Evolutionary conservation across 257 asterid species (phyloP).

Genomic region (Jasminum sambac): DNA sequence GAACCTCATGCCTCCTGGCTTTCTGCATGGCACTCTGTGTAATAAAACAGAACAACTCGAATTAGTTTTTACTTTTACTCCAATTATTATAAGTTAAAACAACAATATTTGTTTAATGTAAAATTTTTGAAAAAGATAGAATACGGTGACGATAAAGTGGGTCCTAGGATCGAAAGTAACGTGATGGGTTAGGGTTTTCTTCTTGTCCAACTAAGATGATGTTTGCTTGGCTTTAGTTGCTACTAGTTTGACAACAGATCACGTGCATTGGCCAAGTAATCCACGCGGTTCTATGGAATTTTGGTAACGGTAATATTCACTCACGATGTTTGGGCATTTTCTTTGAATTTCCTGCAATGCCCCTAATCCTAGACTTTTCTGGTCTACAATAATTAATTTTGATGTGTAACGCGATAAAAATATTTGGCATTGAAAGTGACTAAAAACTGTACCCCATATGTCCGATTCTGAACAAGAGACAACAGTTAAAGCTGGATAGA

Average conservation of each 20-base stretch:
- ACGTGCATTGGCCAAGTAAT: no score
- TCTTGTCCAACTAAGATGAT: not conserved
- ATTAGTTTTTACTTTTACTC: not conserved
- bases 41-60: not conserved
- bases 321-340: not conserved
- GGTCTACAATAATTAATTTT: not conserved
- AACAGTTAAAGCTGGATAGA: not conserved
- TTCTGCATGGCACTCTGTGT: conserved; percentile 75
- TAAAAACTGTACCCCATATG: not conserved
- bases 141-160: conserved; percentile 10
- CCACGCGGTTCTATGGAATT: no score
- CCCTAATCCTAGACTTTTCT: not conserved
- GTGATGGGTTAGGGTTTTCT: not conserved
- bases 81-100: not conserved
- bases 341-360: not conserved
- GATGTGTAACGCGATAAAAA: not conserved
- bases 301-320: not conserved
- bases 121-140: not conserved
- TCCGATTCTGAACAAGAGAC: not conserved
- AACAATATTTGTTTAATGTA: not conserved
- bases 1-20: conserved; percentile 74
- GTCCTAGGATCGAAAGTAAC: not conserved
- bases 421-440: conserved; percentile 9
- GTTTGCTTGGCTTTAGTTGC: not conserved
- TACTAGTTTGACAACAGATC: not conserved